A percentile compares a stretch with the other conserved stretches of the same genome.
phyloP scores from a whole-genome alignment of 208 protist species.

The Angomonas deanei region DNA sequence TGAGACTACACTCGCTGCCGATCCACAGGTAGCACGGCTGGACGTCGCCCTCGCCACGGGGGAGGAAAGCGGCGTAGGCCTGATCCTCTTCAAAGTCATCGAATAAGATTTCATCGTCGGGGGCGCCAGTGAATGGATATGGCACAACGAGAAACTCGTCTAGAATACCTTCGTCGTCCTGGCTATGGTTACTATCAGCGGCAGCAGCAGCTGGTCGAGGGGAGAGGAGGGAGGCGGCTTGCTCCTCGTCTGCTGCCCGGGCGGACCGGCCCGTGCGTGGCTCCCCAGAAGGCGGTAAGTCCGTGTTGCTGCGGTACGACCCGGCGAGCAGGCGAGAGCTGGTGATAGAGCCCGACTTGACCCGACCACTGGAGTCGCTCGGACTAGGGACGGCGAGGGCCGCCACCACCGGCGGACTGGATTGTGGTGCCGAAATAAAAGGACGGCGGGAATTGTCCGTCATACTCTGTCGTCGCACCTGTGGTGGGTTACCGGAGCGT shows the following conservation, averaged over 20 bases:
- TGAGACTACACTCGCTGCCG: conserved; percentile 22
- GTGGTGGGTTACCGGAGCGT: background rate
- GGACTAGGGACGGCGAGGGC: background rate
- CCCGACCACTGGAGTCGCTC: background rate
- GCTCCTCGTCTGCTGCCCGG: no score
- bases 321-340: background rate
- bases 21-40: conserved; percentile 46
- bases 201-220: background rate
- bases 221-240: no score
- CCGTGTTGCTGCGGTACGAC: background rate
- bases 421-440: background rate
- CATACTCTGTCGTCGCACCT: background rate
- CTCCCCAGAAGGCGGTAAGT: background rate
- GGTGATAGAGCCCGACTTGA: background rate
- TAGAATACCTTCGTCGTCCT: background rate
- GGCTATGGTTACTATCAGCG: background rate
- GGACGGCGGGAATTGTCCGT: background rate
- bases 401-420: background rate
- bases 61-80: conserved; percentile 54
- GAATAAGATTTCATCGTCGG: conserved; percentile 22
- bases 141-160: background rate
- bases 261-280: no score
- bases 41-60: conserved; percentile 7
- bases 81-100: conserved; percentile 41
- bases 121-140: conserved; percentile 41